Evolutionary conservation across 495 filamentous ascomycete species (phyloP).

Genomic region (Penicillium cinerascens): DNA sequence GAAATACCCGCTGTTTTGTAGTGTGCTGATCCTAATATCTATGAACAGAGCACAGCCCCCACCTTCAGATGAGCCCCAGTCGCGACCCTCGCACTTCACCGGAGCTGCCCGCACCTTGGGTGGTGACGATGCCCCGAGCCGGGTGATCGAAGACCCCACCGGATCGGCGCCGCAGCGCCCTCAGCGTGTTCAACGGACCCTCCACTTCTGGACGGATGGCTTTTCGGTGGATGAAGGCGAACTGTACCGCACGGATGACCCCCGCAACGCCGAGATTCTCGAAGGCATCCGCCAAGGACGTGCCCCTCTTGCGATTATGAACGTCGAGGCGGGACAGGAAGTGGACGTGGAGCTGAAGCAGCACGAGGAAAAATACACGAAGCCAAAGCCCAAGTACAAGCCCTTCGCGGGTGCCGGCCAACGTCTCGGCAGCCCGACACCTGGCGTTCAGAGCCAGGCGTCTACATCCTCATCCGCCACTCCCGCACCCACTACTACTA

Average conservation of each 20-base stretch:
- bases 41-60: conserved; percentile 53
- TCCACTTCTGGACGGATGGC: conserved; percentile 92
- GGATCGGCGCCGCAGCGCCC: conserved; percentile 40
- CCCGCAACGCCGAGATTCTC: conserved; percentile 74
- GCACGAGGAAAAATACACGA: conserved; percentile 78
- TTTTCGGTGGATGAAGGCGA: conserved; percentile 94
- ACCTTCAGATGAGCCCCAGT: conserved; percentile 51
- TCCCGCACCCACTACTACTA: conserved; percentile 23
- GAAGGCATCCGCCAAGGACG: conserved; percentile 81
- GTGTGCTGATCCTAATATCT: conserved; percentile 1
- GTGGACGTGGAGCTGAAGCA: conserved; percentile 88
- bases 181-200: conserved; percentile 58
- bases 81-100: conserved; percentile 62
- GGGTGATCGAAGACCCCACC: conserved; percentile 63
- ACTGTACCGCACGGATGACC: conserved; percentile 86
- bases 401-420: conserved; percentile 82
- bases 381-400: conserved; percentile 80
- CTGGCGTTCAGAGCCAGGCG: conserved; percentile 49
- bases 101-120: conserved; percentile 84
- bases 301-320: conserved; percentile 84
- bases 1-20: background rate
- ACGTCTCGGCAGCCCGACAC: conserved; percentile 88
- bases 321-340: conserved; percentile 77
- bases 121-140: conserved; percentile 79
- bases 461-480: conserved; percentile 39